Evolutionary conservation across 208 protist genomes (phyloP).

Genomic region (Trypanosoma brucei): DNA sequence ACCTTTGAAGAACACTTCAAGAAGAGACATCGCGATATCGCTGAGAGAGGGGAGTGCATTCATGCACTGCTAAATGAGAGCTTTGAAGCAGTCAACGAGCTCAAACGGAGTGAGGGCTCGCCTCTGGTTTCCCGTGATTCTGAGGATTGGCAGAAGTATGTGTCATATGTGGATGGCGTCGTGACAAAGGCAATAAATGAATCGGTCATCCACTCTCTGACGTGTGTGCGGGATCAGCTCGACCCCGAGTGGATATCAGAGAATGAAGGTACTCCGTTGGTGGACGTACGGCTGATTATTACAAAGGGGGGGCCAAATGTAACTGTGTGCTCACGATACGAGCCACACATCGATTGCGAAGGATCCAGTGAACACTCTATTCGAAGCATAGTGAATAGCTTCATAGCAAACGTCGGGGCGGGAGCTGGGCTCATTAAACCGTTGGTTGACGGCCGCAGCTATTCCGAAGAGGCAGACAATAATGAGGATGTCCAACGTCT

Average conservation of each 20-base stretch:
- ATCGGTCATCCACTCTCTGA: conserved; percentile 72
- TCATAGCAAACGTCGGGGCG: conserved; percentile 64
- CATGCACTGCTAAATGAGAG: conserved; percentile 71
- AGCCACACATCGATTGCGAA: conserved; percentile 47
- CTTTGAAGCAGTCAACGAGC: conserved; percentile 76
- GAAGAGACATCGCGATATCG: conserved; percentile 40
- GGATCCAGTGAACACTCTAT: conserved; percentile 39
- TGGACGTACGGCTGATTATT: conserved; percentile 90
- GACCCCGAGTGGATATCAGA: conserved; percentile 85
- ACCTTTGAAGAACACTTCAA: conserved; percentile 74
- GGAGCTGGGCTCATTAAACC: conserved; percentile 58
- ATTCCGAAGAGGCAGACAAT: conserved; percentile 52
- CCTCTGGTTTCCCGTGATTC: conserved; percentile 28
- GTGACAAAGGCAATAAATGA: conserved; percentile 64
- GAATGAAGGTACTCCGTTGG: conserved; percentile 85
- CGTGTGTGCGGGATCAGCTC: conserved; percentile 82
- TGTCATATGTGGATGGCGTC: conserved; percentile 88
- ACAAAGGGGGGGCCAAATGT: conserved; percentile 45
- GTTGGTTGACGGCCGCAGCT: conserved; percentile 36
- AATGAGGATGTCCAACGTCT: conserved; percentile 59
- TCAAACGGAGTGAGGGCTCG: conserved; percentile 53
- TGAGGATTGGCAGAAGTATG: conserved; percentile 86
- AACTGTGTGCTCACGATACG: conserved; percentile 65
- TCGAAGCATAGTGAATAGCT: conserved; percentile 47
- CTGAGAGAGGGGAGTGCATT: conserved; percentile 67